Evolutionary conservation across 2,329 filamentous ascomycete genomes (phyloP), one percentile per base, ranked within the genome.

Genomic region (Diaporthe batatas): DNA sequence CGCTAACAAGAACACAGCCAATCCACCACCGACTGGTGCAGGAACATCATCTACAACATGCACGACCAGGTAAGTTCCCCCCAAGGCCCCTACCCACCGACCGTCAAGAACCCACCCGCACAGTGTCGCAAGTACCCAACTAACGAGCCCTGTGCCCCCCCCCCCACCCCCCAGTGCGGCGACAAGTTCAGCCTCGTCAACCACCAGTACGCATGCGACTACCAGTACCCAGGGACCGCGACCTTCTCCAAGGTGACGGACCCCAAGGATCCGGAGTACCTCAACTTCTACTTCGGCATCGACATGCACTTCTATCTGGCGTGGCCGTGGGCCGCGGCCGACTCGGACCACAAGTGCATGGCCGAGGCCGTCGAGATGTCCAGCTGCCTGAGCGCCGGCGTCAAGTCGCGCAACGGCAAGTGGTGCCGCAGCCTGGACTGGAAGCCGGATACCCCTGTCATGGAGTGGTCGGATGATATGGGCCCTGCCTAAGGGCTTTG

Each of bases 291-390:
- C 55, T 70, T n/a, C 18, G 68, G 55, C 7, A 39, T 70, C 3
- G 42, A 70, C 44, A 16, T 70, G 57, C 55, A 64, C 68, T 64
- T 62, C 11, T 53, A 5, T 2, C 1, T 70, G 32, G 8, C 23
- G 8, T 70, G 54, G 55, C 55, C 55, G 3, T 70, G 55, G 68
- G 11, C 8, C 0, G 44, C 64, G 44, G 3, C 2, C 5, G 55
- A 70, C 25, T 16, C 29, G 7, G 68, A 70, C 68, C 68, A 70
- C 55, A 2, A 7, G 14, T 70, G 42, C 10, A 51, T 70, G 42
- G 8, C 68, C 1, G 16, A 18, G 6, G 68, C 55, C 0, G 23
- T 70, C 10, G 55, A 62, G 54, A 10, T 0, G 42, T 55, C 18
- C 12, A 70, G 55, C 32, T 70, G 68, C 39, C 21, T 2, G 1